Evolutionary conservation across 1,284 basidiomycete genomes (phyloP), one percentile per base, ranked within the genome.

Genomic region (Ceratobasidium sp.): DNA sequence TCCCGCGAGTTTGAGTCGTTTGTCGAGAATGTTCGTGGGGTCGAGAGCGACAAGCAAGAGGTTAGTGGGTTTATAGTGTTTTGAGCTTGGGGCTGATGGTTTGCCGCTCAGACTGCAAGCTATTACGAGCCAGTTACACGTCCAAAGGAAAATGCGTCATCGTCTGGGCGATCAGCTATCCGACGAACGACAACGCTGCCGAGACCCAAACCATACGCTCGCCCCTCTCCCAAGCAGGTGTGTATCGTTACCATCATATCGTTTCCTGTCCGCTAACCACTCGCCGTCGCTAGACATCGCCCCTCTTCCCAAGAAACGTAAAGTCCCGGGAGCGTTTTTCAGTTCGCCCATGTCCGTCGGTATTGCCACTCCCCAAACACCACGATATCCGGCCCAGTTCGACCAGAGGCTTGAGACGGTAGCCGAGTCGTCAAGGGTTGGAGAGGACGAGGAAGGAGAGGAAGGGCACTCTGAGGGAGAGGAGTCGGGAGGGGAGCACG

Each of bases 1-100:
- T 64, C 60, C 10, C 60, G 60, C 47, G 60, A 64, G 47, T 38
- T 64, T 38, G 60, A 64, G 60, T 64, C 60, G 60, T 64, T 64
- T 52, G 60, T 64, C 25, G 60, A 64, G 47, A 64, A 52, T 40
- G 60, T 64, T 2, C 2, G 60, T 3, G 60, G 60, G 5, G 47
- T 52, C 17, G 60, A 64, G 10, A 35, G 35, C 4, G 50, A n/a
- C 45, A 47, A 10, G 45, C 8, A 12, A 47, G 45, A 12, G 7
- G 10, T 20, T 20, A 29, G 22, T 31, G 49, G 60, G 60, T 64
- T 1, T 0, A 32, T 52, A 12, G 6, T 10, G 13, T 27, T 32
- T 43, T 35, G 3, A 35, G 8, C 38, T 25, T 6, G 42, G n/a
- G n/a, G 15, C 5, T 55, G 27, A 55, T 20, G 2, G n/a, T 17